Conservation (phyloP, 225 moss, liverwort and hornwort species). For the Antitrichia curtipendula region DNA sequence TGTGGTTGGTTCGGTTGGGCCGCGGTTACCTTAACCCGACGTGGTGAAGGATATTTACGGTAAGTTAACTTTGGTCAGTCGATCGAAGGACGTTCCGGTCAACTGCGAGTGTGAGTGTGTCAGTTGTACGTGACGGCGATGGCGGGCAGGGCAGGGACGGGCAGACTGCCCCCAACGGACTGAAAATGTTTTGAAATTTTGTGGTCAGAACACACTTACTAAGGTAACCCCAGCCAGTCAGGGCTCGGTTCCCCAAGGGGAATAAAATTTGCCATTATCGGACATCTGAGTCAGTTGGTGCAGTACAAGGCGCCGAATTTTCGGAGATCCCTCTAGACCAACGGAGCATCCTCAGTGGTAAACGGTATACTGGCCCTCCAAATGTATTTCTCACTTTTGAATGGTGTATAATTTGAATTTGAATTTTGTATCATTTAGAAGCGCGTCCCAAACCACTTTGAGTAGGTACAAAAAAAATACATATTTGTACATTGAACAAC, state of each 20-base stretch:
- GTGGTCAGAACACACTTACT: not conserved
- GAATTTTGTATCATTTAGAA: not conserved
- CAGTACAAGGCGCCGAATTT: not conserved
- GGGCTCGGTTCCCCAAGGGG: not conserved
- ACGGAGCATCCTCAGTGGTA: not conserved
- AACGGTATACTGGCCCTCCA: not conserved
- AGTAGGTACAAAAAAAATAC: not conserved
- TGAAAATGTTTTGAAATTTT: not conserved
- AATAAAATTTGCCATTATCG: not conserved
- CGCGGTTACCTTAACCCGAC: not conserved
- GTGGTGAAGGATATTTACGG: not conserved
- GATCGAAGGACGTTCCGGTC: not conserved
- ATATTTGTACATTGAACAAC: not conserved
- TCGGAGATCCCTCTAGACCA: no score
- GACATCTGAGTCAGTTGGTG: not conserved
- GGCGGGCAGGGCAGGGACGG: not conserved
- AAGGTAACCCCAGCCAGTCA: not conserved
- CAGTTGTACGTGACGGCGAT: not conserved
- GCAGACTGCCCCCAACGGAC: not conserved
- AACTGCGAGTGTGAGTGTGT: not conserved
- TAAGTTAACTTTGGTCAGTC: not conserved
- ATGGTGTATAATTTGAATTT: not conserved
- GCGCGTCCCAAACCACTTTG: accelerated
- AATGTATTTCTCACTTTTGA: not conserved
- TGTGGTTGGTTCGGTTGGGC: not conserved